Evolutionary conservation across 768 basidiomycete species (phyloP), one percentile per base, ranked within the genome.

Genomic region (Auriscalpium vulgare): DNA sequence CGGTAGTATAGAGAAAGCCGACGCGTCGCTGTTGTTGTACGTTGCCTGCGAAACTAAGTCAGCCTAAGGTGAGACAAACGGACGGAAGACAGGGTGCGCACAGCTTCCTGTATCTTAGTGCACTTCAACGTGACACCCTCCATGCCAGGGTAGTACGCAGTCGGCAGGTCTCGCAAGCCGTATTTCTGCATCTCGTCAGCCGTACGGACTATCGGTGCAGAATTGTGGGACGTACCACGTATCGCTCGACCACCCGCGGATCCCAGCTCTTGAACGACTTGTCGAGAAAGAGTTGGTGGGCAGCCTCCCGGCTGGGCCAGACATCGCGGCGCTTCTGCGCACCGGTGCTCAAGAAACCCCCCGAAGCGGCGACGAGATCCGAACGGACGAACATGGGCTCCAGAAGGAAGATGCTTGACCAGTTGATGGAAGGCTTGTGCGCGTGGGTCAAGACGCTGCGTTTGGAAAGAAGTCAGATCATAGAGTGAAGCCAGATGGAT

Each of bases 281-380:
- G 29, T 43, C 40, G 14, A 72, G 74, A 53, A 82, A 59, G 4
- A 58, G 10, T 19, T 66, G 66, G 47, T 69, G 74, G 1, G 81
- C 82, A 36, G 78, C 78, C 56, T 76, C 76, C 11, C 62, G 69
- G n/a, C 74, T 77, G 0, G 76, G 63, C 82, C 81, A 84, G 9
- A 74, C 70, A 62, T 82, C 80, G 4, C 78, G 67, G 13, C 80
- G 72, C 38, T 68, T 73, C 37, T 57, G 52, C 1, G 76, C 70
- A 72, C 75, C 6, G 47, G 55, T 3, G 55, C 59, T 8, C 76
- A 68, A 56, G 67, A 63, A 14, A 14, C 50, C 0, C 38, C 17
- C 37, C 48, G 14, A 47, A 47, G 46, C 10, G 6, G 13, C 46
- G 11, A 37, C 21, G 3, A 49, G 40, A 1, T 51, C 45, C 46